Percentiles rank a stretch among this genome's conserved stretches.
Evolutionary conservation across 805 yeast species (phyloP).

Genomic region (Isabelozyma pseudorhagii): DNA sequence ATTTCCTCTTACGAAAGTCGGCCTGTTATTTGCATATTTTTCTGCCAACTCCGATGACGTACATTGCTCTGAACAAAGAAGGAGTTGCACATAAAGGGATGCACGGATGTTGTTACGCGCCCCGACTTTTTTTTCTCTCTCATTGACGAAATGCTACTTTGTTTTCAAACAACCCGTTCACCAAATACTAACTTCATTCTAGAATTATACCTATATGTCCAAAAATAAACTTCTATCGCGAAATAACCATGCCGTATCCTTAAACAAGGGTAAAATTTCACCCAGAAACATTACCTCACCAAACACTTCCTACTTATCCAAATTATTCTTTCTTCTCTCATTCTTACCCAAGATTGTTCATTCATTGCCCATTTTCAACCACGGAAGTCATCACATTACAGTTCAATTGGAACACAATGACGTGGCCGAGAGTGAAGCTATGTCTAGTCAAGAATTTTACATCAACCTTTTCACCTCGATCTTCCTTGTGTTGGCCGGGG

Average conservation of each 20-base stretch:
- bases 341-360: conserved; percentile 30
- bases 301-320: conserved; percentile 13
- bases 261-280: conserved; percentile 7
- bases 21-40: too few relatives aligned
- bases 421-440: conserved; percentile 7
- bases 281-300: background rate
- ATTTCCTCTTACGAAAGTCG: too few relatives aligned
- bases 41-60: too few relatives aligned
- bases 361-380: conserved; percentile 29
- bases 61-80: too few relatives aligned
- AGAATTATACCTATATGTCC: conserved; percentile 12
- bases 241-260: conserved; percentile 26
- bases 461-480: conserved; percentile 53
- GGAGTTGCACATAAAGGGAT: too few relatives aligned
- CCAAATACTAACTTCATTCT: background rate
- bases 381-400: background rate
- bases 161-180: too few relatives aligned
- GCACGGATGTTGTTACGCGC: too few relatives aligned
- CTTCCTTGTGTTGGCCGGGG: conserved; percentile 69
- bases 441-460: conserved; percentile 42
- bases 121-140: too few relatives aligned
- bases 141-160: too few relatives aligned
- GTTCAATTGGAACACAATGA: conserved; percentile 2
- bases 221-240: conserved; percentile 20
- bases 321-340: conserved; percentile 28